Conservation (phyloP, 352 stramenopile species). For the Thraustochytrium sp. region DNA sequence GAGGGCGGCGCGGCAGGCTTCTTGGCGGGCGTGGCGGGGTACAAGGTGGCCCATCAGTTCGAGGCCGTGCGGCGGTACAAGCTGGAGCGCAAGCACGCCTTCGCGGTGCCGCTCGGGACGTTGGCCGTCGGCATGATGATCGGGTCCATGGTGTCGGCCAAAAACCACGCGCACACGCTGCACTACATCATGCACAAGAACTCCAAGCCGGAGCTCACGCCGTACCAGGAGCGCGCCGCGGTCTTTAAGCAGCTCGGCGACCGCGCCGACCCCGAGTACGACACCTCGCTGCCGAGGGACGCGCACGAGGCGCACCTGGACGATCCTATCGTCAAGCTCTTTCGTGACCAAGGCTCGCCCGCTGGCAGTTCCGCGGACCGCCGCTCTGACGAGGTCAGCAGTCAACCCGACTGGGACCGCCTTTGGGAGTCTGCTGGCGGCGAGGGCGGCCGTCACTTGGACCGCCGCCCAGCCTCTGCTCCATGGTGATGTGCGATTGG, state of each 20-base stretch:
- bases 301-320: not conserved
- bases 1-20: not conserved
- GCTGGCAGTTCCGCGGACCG: too few relatives aligned
- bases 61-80: not conserved
- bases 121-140: constrained; percentile 7
- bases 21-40: not conserved
- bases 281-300: not conserved
- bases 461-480: too few relatives aligned
- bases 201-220: not conserved
- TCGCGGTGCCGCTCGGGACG: constrained; percentile 14
- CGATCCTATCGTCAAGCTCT: not conserved
- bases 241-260: not conserved
- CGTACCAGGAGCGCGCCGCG: constrained; percentile 10
- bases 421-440: too few relatives aligned
- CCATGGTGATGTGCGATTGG: too few relatives aligned
- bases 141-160: constrained; percentile 1
- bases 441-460: too few relatives aligned
- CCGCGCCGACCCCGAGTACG: not conserved
- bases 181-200: constrained; percentile 41
- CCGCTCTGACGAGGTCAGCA: too few relatives aligned
- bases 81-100: constrained; percentile 3
- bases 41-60: not conserved
- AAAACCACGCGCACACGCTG: constrained; percentile 8
- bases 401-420: too few relatives aligned
- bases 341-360: not conserved